These are phyloP conservation scores for Fusarium chuoi DNA, from an alignment of 2,329 filamentous ascomycete genomes.

Conservation along the genomic window DNA sequence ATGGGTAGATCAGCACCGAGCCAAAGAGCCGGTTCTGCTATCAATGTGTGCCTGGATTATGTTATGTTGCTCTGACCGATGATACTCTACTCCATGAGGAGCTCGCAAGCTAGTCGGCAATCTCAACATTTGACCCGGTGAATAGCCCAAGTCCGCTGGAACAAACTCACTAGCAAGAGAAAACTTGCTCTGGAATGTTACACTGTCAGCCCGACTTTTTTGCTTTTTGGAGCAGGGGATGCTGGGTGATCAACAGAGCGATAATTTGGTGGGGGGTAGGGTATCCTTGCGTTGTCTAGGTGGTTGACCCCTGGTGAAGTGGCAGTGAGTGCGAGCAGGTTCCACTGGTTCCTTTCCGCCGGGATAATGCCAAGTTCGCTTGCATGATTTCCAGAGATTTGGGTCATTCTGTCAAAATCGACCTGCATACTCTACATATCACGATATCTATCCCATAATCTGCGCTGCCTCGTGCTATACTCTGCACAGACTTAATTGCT, in stretches of 20 bases:
- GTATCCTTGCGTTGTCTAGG: background rate
- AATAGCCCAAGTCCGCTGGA: background rate
- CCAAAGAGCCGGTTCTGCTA: background rate
- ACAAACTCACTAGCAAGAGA: background rate
- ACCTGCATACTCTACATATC: background rate
- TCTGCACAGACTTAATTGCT: background rate
- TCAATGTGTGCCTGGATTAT: background rate
- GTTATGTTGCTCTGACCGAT: background rate
- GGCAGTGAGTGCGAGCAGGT: background rate
- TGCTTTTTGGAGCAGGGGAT: background rate
- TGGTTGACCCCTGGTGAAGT: background rate
- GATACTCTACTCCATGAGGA: background rate
- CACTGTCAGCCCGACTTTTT: background rate
- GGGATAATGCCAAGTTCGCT: background rate
- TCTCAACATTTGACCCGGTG: background rate
- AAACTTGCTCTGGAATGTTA: background rate
- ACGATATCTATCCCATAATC: background rate
- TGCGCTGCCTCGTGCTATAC: background rate
- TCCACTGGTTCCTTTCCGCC: background rate
- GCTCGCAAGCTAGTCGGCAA: background rate
- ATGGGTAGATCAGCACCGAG: background rate
- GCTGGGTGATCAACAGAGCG: background rate
- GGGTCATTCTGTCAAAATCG: background rate
- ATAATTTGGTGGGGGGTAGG: background rate
- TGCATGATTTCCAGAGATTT: background rate